Percentiles rank a stretch among this genome's conserved stretches.
phyloP scores from a whole-genome alignment of 176 grass and related monocot species.

The Musa itinerans region DNA sequence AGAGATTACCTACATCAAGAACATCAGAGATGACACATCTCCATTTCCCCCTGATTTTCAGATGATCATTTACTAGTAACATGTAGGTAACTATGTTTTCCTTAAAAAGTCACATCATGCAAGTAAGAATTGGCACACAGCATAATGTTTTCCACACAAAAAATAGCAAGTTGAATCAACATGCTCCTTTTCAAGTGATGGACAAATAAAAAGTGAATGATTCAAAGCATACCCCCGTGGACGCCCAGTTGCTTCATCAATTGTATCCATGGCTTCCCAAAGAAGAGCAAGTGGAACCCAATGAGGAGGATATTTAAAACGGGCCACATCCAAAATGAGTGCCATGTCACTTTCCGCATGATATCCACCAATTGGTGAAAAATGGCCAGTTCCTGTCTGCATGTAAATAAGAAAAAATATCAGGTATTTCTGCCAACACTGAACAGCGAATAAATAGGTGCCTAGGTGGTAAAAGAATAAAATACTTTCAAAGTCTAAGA shows the following conservation, averaged over 20 bases:
- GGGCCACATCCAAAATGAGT: slow-evolving; percentile 82
- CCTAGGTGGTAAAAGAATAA: not conserved
- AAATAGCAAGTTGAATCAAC: too few relatives aligned
- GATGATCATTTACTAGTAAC: too few relatives aligned
- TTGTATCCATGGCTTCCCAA: slow-evolving; percentile 89
- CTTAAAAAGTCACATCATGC: too few relatives aligned
- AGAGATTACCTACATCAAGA: too few relatives aligned
- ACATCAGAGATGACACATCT: too few relatives aligned
- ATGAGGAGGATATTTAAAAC: slow-evolving; percentile 92
- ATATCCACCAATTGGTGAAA: slow-evolving; percentile 89
- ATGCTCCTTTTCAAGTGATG: not conserved
- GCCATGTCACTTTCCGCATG: slow-evolving; percentile 67
- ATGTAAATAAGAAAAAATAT: slow-evolving; percentile 5
- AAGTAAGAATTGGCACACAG: too few relatives aligned
- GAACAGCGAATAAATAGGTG: not conserved
- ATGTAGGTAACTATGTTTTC: too few relatives aligned
- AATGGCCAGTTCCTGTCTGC: slow-evolving; percentile 90
- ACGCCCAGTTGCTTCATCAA: slow-evolving; percentile 63
- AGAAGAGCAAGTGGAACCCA: slow-evolving; percentile 85
- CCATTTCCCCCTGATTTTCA: too few relatives aligned
- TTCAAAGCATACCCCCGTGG: slow-evolving; percentile 42
- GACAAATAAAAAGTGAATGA: not conserved
- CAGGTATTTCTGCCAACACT: not conserved
- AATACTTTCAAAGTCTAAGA: not conserved
- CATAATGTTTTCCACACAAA: too few relatives aligned